A percentile compares a stretch with the other conserved stretches of the same genome.
Conservation (phyloP, 1,139 yeast genomes). For the Yamadazyma membranifaciens region DNA sequence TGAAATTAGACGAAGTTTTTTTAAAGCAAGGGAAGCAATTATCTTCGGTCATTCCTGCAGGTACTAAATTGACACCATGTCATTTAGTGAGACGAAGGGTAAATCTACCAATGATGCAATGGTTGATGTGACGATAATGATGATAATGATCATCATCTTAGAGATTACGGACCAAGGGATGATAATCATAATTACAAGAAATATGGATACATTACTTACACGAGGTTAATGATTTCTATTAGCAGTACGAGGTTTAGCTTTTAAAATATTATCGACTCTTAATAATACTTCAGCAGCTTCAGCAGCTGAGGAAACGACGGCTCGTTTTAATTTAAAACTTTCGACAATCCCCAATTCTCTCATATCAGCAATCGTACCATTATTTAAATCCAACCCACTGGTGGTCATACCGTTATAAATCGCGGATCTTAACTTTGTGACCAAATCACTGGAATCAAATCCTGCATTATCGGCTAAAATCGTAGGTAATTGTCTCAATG, state of each 20-base stretch:
- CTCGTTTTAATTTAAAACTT: constrained; percentile 84
- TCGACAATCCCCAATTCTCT: constrained; percentile 91
- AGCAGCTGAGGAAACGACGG: constrained; percentile 94
- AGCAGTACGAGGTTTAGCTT: constrained; percentile 97
- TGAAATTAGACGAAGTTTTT: too few relatives aligned
- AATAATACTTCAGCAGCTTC: constrained; percentile 96
- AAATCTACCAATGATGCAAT: too few relatives aligned
- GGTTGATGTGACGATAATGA: too few relatives aligned
- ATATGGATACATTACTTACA: too few relatives aligned
- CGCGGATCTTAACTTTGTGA: constrained; percentile 86
- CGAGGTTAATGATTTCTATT: constrained; percentile 56
- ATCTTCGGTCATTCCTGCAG: too few relatives aligned
- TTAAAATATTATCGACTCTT: constrained; percentile 92
- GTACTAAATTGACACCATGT: too few relatives aligned
- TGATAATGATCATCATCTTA: too few relatives aligned
- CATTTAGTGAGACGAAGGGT: too few relatives aligned
- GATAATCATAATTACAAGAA: neutral
- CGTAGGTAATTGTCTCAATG: constrained; percentile 92
- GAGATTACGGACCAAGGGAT: too few relatives aligned
- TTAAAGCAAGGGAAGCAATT: too few relatives aligned
- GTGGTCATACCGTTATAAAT: constrained; percentile 91
- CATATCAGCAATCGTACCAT: constrained; percentile 89
- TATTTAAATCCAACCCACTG: constrained; percentile 83
- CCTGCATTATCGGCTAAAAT: constrained; percentile 98
- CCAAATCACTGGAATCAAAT: constrained; percentile 88